Percentiles rank a stretch among this genome's conserved stretches.
Conservation (phyloP, 306 rosid genomes). For the Vigna radiata region DNA sequence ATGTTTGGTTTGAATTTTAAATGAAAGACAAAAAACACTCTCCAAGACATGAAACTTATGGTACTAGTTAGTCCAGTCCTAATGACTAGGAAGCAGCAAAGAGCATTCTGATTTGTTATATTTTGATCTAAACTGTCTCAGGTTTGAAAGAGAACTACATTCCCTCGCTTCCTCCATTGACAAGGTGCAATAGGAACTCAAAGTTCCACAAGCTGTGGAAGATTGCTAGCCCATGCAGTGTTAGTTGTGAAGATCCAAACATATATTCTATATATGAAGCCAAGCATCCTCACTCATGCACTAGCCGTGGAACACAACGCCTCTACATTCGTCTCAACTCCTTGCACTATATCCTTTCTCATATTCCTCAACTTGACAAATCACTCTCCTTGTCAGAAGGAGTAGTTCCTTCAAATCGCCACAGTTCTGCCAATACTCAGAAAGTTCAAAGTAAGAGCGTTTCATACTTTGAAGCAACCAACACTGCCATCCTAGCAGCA, state of each 20-base stretch:
- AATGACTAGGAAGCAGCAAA: neutral
- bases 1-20: neutral
- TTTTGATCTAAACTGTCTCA: slow-evolving; percentile 40
- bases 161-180: slow-evolving; percentile 87
- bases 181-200: slow-evolving; percentile 81
- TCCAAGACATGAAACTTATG: too few relatives aligned
- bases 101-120: slow-evolving; percentile 16
- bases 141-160: slow-evolving; percentile 83
- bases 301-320: slow-evolving; percentile 95
- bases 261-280: slow-evolving; percentile 54
- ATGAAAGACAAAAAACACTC: neutral
- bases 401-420: slow-evolving; percentile 51
- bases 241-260: slow-evolving; percentile 60
- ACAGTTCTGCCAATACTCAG: neutral
- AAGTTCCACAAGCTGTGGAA: slow-evolving; percentile 76
- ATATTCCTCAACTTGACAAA: slow-evolving; percentile 69
- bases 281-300: slow-evolving; percentile 70
- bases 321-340: slow-evolving; percentile 96
- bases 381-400: slow-evolving; percentile 61
- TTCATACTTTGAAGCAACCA: slow-evolving; percentile 70
- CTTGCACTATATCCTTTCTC: slow-evolving; percentile 64
- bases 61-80: too few relatives aligned
- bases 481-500: slow-evolving; percentile 56
- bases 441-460: slow-evolving; percentile 39
- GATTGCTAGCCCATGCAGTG: slow-evolving; percentile 75